Evolutionary conservation across 768 basidiomycete species (phyloP).

Genomic region (Suillus placidus): DNA sequence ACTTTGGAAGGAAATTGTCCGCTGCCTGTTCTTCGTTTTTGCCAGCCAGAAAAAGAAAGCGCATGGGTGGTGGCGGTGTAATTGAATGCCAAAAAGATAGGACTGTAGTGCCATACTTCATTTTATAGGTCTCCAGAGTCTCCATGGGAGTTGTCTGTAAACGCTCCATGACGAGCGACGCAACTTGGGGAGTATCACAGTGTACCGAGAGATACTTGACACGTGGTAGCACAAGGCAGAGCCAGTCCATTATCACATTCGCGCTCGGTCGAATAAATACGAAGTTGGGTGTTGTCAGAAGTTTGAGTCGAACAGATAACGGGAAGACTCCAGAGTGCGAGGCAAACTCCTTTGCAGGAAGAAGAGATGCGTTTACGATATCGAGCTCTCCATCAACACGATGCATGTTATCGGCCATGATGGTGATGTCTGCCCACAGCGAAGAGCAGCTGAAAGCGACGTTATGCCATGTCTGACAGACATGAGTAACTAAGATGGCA

Average conservation of each 20-base stretch:
- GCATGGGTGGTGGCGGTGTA: neutral
- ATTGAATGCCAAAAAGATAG: neutral
- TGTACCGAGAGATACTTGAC: constrained; percentile 11
- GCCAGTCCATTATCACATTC: neutral
- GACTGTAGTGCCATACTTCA: neutral
- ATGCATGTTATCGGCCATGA: constrained; percentile 11
- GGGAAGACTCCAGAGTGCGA: constrained; percentile 8
- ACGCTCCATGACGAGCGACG: neutral
- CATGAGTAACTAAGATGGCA: constrained; percentile 42
- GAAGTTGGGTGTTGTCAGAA: neutral
- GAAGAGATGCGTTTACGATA: neutral
- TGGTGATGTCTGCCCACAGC: constrained; percentile 39
- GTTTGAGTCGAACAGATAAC: constrained; percentile 9
- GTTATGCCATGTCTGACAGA: constrained; percentile 45
- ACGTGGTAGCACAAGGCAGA: constrained; percentile 4
- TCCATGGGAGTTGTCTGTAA: constrained; percentile 7
- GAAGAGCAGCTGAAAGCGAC: constrained; percentile 38
- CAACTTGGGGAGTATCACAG: neutral
- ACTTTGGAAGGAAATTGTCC: neutral
- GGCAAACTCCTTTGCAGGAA: constrained; percentile 1
- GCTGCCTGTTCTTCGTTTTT: no score
- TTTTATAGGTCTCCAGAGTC: constrained; percentile 12
- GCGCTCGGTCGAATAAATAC: neutral
- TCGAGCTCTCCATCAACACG: neutral
- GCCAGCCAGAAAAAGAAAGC: neutral